These are phyloP conservation scores for Cutaneotrichosporon sp. DNA, from an alignment of 1,284 basidiomycete species.

Conservation along the genomic window DNA sequence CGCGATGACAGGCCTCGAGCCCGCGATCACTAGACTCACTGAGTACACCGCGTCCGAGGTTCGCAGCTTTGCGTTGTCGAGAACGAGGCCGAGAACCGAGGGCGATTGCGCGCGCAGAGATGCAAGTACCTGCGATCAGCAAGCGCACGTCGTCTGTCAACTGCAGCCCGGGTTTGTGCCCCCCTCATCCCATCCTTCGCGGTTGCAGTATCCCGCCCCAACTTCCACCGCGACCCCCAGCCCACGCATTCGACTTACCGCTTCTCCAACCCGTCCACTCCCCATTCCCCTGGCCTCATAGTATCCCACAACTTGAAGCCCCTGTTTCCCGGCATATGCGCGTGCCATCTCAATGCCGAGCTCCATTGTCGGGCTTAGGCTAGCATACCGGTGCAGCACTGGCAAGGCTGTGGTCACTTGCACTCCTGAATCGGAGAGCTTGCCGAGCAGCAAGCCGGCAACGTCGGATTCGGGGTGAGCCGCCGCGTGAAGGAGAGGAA, in stretches of 20 bases:
- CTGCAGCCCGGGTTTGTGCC: too few relatives aligned
- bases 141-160: too few relatives aligned
- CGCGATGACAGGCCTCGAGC: not conserved
- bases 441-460: conserved; percentile 47
- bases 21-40: conserved; percentile 8
- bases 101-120: not conserved
- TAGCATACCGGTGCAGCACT: conserved; percentile 46
- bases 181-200: too few relatives aligned
- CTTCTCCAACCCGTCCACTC: conserved; percentile 19
- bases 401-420: conserved; percentile 41
- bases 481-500: conserved; percentile 41
- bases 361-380: conserved; percentile 43
- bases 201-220: too few relatives aligned
- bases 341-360: conserved; percentile 40
- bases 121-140: not conserved
- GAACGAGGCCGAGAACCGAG: not conserved
- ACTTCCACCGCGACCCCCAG: too few relatives aligned
- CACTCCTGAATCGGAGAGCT: conserved; percentile 4
- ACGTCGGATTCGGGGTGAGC: conserved; percentile 40
- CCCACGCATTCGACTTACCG: not conserved
- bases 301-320: conserved; percentile 32
- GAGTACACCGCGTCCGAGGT: conserved; percentile 28
- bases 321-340: conserved; percentile 18
- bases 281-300: conserved; percentile 33
- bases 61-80: conserved; percentile 39